Base-by-base conservation (phyloP, 805 yeast genomes). In the Ogataea sp. region DNA sequence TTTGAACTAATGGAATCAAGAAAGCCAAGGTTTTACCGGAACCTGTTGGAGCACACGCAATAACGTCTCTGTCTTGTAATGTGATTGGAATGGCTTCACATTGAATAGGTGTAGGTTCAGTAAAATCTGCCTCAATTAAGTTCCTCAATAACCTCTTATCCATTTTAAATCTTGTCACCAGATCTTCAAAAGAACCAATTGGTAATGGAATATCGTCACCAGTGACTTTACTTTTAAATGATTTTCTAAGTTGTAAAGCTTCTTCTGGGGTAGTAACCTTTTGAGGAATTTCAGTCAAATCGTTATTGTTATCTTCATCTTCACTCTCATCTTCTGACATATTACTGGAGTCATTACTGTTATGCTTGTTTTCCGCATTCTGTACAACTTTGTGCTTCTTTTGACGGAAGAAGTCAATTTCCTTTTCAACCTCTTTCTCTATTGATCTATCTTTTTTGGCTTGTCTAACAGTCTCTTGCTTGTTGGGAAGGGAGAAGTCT, bases 31-130 rank as follows among this genome's bases (percentile, higher is more conserved):
- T 93, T 58, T 93, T 93, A 68, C 98, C 98, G 4, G 97, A 87
- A 50, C 98, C 98, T 1, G 98, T 93, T 35, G 97, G 97, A 0
- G 97, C 97, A 69, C 96, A 86, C 1, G 95, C 95, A 32, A 93
- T 67, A 26, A 93, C 57, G 55, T 90, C 97, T 43, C 95, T 73
- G 23, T 68, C 71, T 39, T 75, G 69, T 39, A 87, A 62, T 13
- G 85, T 62, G 9, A 78, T 66, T 2, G 98, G 97, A 32, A 93
- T 79, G 2, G 88, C 78, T 59, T 93, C 97, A 44, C 87, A 75
- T 62, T 93, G 99, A 50, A 93, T 85, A 3, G 97, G 80, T 0
- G 98, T 90, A 6, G 98, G 97, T 45, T 79, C 84, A 1, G 78
- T 73, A 53, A 89, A 89, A 38, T 78, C 83, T 34, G 80, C 73